Percentiles rank a stretch among this genome's conserved stretches.
Evolutionary conservation across 1,139 yeast species (phyloP).

Genomic region (Pneumocystis canis): DNA sequence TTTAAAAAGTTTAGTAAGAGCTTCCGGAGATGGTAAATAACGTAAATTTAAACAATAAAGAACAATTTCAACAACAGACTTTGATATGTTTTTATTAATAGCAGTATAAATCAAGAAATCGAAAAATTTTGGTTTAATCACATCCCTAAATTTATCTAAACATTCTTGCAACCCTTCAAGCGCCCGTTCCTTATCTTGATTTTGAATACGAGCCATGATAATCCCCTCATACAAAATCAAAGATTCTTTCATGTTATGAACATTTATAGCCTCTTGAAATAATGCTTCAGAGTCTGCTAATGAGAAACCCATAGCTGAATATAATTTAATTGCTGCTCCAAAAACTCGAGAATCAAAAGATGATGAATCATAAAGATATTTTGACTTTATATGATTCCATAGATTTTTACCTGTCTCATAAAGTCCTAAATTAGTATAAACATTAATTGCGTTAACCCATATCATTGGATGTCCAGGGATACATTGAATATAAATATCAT

Average conservation of each 20-base stretch:
- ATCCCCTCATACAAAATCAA: not conserved
- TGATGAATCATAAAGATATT: not conserved
- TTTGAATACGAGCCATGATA: not conserved
- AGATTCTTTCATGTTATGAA: not conserved
- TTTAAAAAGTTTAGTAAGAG: not conserved
- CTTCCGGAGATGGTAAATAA: not conserved
- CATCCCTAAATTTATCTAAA: not conserved
- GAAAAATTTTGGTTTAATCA: not conserved
- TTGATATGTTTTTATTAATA: not conserved
- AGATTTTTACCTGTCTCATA: not conserved
- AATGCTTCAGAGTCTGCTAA: not conserved
- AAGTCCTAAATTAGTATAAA: not conserved
- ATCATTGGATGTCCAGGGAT: not conserved
- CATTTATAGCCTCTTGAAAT: not conserved
- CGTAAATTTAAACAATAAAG: not conserved
- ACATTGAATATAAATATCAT: not conserved
- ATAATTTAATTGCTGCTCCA: not conserved
- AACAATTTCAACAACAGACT: not conserved
- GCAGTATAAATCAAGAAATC: not conserved
- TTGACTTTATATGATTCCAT: not conserved
- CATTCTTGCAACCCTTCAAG: not conserved
- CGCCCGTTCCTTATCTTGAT: not conserved
- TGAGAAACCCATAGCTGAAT: not conserved
- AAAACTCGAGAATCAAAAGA: constrained; percentile 1
- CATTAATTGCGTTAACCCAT: not conserved